Evolutionary conservation across 129 eudicot species (phyloP).

Genomic region (Erigeron canadensis): DNA sequence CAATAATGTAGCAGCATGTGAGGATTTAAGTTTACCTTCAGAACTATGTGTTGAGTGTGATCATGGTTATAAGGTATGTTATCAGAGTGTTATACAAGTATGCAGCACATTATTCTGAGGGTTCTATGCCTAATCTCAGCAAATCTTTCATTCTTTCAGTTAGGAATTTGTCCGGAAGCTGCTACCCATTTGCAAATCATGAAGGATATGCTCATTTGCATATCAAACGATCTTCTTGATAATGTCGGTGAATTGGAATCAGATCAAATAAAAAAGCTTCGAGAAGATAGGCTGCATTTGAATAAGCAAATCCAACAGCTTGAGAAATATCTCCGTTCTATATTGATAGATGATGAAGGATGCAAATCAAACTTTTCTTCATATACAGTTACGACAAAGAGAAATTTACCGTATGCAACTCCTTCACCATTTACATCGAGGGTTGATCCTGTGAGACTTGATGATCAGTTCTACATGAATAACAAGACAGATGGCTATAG

Average conservation of each 20-base stretch:
- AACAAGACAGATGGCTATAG: conserved; percentile 37
- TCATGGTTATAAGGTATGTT: conserved; percentile 70
- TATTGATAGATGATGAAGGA: conserved; percentile 46
- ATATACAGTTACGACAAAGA: conserved; percentile 45
- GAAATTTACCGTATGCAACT: conserved; percentile 49
- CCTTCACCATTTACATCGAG: conserved; percentile 47
- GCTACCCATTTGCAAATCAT: conserved; percentile 61
- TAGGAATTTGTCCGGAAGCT: conserved; percentile 83
- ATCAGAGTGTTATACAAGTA: conserved; percentile 1
- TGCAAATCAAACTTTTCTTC: conserved; percentile 66
- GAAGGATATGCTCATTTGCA: conserved; percentile 78
- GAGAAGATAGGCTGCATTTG: conserved; percentile 72
- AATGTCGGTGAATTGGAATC: conserved; percentile 46
- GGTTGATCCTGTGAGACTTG: conserved; percentile 56
- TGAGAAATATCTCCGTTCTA: conserved; percentile 48
- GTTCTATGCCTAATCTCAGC: conserved; percentile 13
- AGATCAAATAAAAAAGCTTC: conserved; percentile 66
- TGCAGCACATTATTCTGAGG: conserved; percentile 13
- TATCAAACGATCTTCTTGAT: conserved; percentile 89
- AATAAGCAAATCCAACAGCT: conserved; percentile 83
- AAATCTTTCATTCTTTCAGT: conserved; percentile 55
- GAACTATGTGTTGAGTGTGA: conserved; percentile 67
- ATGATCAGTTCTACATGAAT: conserved; percentile 41
- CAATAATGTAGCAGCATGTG: conserved; percentile 26
- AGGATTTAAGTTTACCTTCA: conserved; percentile 59